phyloP scores from a whole-genome alignment of 2,329 filamentous ascomycete species.

The Aspergillus quadricinctus region DNA sequence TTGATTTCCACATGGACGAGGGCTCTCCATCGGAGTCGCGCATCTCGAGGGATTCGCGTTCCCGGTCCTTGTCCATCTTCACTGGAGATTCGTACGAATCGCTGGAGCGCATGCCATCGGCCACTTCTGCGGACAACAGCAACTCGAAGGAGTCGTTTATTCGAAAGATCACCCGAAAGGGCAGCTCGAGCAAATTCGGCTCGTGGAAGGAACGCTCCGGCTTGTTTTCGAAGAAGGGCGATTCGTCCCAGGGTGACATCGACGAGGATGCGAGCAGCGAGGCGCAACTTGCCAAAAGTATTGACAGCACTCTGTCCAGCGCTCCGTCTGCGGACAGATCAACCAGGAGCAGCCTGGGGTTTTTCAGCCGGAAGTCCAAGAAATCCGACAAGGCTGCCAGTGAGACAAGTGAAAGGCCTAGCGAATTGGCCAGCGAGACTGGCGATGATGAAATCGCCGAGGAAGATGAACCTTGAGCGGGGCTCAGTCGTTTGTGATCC shows the following conservation, averaged over 20 bases:
- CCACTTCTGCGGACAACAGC: constrained; percentile 37
- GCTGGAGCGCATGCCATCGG: constrained; percentile 44
- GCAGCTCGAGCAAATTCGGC: constrained; percentile 49
- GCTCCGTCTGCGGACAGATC: constrained; percentile 41
- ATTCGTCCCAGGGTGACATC: constrained; percentile 41
- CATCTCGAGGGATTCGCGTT: constrained; percentile 36
- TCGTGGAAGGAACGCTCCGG: constrained; percentile 49
- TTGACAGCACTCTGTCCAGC: constrained; percentile 40
- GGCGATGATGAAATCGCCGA: constrained; percentile 41
- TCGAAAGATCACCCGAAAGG: constrained; percentile 49
- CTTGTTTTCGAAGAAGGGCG: constrained; percentile 45
- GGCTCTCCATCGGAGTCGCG: constrained; percentile 43
- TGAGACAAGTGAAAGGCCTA: constrained; percentile 42
- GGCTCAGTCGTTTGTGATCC: not conserved
- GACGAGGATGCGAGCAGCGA: constrained; percentile 41
- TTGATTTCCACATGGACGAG: constrained; percentile 33
- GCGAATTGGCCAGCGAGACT: constrained; percentile 41
- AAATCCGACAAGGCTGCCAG: constrained; percentile 39
- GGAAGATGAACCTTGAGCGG: constrained; percentile 17
- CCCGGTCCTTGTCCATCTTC: constrained; percentile 42
- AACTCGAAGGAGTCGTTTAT: constrained; percentile 48
- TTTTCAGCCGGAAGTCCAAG: constrained; percentile 46
- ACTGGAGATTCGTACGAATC: constrained; percentile 46
- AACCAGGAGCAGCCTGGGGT: constrained; percentile 42
- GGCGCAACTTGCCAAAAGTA: constrained; percentile 40